Percentiles rank a stretch among this genome's conserved stretches.
Conservation (phyloP, 2,329 filamentous ascomycete species). For the Aspergillus fructus region DNA sequence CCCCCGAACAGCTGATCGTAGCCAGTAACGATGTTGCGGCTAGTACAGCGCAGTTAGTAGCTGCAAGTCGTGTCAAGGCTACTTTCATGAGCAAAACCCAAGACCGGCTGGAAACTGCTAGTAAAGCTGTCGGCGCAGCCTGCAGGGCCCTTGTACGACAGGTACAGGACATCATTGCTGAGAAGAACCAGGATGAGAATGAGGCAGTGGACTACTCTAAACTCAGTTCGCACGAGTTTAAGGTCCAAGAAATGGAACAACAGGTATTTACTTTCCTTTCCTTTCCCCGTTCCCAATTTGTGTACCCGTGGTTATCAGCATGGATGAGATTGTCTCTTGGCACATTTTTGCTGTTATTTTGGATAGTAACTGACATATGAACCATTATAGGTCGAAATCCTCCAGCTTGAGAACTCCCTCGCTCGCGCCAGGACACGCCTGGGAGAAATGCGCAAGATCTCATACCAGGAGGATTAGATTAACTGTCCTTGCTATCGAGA, state of each 20-base stretch:
- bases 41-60: constrained; percentile 93
- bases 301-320: background rate
- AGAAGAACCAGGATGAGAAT: constrained; percentile 73
- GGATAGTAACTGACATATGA: background rate
- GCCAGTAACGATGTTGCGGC: constrained; percentile 96
- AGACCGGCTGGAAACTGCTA: constrained; percentile 84
- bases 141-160: constrained; percentile 86
- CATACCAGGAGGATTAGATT: constrained; percentile 73
- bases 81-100: constrained; percentile 98
- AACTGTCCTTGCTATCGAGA: background rate
- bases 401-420: constrained; percentile 88
- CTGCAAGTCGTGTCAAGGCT: constrained; percentile 92
- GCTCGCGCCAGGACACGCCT: constrained; percentile 75
- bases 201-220: constrained; percentile 85
- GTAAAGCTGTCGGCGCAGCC: constrained; percentile 86
- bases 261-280: constrained; percentile 63
- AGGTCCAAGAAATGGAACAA: constrained; percentile 98
- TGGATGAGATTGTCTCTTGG: background rate
- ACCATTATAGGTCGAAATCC: constrained; percentile 79
- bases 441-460: constrained; percentile 98
- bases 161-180: constrained; percentile 90
- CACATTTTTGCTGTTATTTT: background rate
- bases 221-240: constrained; percentile 92
- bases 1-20: constrained; percentile 94
- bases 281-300: background rate